Evolutionary conservation across 2,329 filamentous ascomycete species (phyloP).

Genomic region (Simplicillium sp.): DNA sequence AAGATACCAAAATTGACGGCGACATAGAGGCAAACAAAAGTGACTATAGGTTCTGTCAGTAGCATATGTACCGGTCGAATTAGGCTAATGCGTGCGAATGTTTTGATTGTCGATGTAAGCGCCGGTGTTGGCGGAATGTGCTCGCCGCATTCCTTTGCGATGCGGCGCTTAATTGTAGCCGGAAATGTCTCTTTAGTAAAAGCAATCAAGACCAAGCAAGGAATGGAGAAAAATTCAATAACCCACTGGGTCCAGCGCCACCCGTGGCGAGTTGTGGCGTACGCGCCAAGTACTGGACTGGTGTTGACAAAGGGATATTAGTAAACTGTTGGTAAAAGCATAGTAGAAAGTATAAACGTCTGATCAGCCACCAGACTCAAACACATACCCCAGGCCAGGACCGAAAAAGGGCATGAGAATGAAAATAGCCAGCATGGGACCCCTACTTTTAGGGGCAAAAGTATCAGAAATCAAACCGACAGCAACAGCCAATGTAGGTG

Average conservation of each 20-base stretch:
- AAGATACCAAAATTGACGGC: constrained; percentile 40
- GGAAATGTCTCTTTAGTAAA: constrained; percentile 6
- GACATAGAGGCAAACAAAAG: constrained; percentile 61
- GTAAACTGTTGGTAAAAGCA: too few relatives aligned
- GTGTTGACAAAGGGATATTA: too few relatives aligned
- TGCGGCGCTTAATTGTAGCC: constrained; percentile 6
- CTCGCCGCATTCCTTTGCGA: constrained; percentile 2
- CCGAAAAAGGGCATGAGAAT: constrained; percentile 43
- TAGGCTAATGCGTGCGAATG: constrained; percentile 1
- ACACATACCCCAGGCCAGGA: constrained; percentile 41
- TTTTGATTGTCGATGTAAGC: constrained; percentile 10
- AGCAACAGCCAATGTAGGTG: constrained; percentile 37
- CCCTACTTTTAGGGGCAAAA: constrained; percentile 29
- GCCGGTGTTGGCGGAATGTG: neutral
- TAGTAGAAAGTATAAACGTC: too few relatives aligned
- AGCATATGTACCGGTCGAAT: constrained; percentile 10
- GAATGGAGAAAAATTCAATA: constrained; percentile 9
- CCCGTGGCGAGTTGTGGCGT: constrained; percentile 4
- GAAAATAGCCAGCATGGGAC: constrained; percentile 30
- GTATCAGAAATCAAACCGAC: constrained; percentile 40
- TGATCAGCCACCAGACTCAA: constrained; percentile 15
- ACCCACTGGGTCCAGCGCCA: constrained; percentile 15
- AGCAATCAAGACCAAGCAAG: constrained; percentile 1
- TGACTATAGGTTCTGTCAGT: constrained; percentile 44
- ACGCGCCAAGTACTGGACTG: constrained; percentile 13